These are phyloP conservation scores for Termitomyces bulborhizus DNA, from an alignment of 768 basidiomycete species.

Conservation along the genomic window DNA sequence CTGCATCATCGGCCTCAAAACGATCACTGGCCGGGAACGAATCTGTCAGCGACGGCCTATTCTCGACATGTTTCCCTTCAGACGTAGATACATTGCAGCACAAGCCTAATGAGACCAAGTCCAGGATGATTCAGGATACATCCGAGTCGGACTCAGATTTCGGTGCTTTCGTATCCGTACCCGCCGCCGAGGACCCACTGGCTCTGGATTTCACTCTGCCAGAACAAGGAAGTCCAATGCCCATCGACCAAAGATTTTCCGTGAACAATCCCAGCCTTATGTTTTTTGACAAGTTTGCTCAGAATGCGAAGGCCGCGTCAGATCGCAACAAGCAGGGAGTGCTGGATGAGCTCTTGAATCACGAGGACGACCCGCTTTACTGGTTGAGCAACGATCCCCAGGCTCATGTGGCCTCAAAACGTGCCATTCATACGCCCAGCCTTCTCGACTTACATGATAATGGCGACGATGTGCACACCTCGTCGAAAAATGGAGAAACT, in stretches of 20 bases:
- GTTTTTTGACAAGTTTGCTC: slow-evolving; percentile 59
- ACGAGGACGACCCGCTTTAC: slow-evolving; percentile 69
- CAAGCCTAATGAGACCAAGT: background rate
- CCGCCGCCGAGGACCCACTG: slow-evolving; percentile 3
- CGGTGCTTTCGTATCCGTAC: slow-evolving; percentile 8
- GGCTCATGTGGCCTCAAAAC: background rate
- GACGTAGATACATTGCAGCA: background rate
- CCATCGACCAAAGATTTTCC: background rate
- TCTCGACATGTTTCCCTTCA: slow-evolving; percentile 1
- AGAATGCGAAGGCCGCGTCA: slow-evolving; percentile 48
- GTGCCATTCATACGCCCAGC: background rate
- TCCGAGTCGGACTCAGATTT: slow-evolving; percentile 9
- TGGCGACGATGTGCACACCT: background rate
- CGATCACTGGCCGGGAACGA: background rate
- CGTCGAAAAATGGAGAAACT: background rate
- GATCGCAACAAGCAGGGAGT: slow-evolving; percentile 46
- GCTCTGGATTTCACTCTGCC: background rate
- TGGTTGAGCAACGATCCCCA: slow-evolving; percentile 34
- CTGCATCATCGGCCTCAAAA: background rate
- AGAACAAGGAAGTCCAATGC: background rate
- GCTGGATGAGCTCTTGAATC: slow-evolving; percentile 56
- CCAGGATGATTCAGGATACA: background rate
- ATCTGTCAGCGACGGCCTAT: background rate
- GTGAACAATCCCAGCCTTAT: slow-evolving; percentile 26
- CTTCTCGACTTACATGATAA: background rate